Conservation (phyloP, 306 rosid species). For the Vicia faba region DNA sequence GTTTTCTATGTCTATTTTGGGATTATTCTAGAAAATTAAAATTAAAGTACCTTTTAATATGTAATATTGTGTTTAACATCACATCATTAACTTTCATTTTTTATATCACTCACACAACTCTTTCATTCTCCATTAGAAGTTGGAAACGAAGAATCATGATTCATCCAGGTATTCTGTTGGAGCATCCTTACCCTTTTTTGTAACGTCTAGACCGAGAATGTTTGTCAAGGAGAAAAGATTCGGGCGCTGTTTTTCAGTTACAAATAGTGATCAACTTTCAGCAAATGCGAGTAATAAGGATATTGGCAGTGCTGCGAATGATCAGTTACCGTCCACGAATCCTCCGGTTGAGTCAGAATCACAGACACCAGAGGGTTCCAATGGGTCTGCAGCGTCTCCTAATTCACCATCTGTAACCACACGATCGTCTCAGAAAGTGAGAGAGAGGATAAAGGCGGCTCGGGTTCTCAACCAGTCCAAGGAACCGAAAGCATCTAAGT, state of each 20-base stretch:
- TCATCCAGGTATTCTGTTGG: conserved; percentile 34
- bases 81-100: conserved; percentile 31
- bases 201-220: conserved; percentile 46
- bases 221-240: conserved; percentile 47
- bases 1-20: not conserved
- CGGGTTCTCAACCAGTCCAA: conserved; percentile 62
- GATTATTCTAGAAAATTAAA: conserved; percentile 23
- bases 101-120: conserved; percentile 30
- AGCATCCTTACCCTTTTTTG: conserved; percentile 26
- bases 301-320: conserved; percentile 44
- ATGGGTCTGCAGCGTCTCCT: conserved; percentile 42
- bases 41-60: not conserved
- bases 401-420: conserved; percentile 41
- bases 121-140: conserved; percentile 53
- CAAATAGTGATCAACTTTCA: conserved; percentile 66
- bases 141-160: conserved; percentile 57
- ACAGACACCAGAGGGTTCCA: conserved; percentile 51
- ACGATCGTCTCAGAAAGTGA: conserved; percentile 62
- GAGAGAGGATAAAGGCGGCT: conserved; percentile 87
- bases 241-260: conserved; percentile 52
- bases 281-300: conserved; percentile 54
- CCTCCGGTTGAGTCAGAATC: conserved; percentile 47
- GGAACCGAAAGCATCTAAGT: conserved; percentile 60
- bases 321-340: conserved; percentile 36
- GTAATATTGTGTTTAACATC: conserved; percentile 19